phyloP scores from a whole-genome alignment of 352 stramenopile species.

The Aphanomyces euteiches region DNA sequence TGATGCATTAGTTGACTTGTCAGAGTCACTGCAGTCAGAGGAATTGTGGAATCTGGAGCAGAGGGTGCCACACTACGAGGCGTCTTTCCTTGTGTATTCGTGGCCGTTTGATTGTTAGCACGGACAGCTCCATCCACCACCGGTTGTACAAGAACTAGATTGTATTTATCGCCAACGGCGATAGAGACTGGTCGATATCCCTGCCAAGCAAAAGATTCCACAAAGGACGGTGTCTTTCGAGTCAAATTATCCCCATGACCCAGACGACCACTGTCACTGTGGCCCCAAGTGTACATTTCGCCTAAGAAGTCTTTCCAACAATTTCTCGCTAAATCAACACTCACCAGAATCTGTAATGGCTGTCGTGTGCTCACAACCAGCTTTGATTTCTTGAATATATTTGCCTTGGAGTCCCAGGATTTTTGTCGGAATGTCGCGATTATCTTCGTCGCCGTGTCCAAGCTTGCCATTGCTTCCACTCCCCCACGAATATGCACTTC shows the following conservation, averaged over 20 bases:
- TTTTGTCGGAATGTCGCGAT: constrained; percentile 54
- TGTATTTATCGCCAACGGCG: constrained; percentile 85
- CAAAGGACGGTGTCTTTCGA: constrained; percentile 50
- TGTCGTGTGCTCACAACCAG: constrained; percentile 74
- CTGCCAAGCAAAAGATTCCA: constrained; percentile 53
- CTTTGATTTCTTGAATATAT: constrained; percentile 61
- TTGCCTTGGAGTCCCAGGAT: constrained; percentile 50
- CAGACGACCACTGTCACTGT: constrained; percentile 74
- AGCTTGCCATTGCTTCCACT: constrained; percentile 79
- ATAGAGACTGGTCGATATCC: constrained; percentile 62
- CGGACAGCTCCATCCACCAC: constrained; percentile 35
- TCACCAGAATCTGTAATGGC: constrained; percentile 34
- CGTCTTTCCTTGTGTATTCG: not conserved
- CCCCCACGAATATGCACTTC: constrained; percentile 71
- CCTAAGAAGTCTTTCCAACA: constrained; percentile 14
- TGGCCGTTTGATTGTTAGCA: constrained; percentile 8
- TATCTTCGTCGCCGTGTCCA: constrained; percentile 78
- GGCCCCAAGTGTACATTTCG: constrained; percentile 75
- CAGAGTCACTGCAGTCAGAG: not conserved
- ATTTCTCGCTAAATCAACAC: not conserved
- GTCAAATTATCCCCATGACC: constrained; percentile 67
- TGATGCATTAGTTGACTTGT: constrained; percentile 1
- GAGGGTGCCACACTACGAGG: not conserved
- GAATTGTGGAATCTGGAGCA: not conserved
- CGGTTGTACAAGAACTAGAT: constrained; percentile 56